Percentiles rank a stretch among this genome's conserved stretches.
phyloP scores from a whole-genome alignment of 495 filamentous ascomycete species.

The Penicillium herquei region DNA sequence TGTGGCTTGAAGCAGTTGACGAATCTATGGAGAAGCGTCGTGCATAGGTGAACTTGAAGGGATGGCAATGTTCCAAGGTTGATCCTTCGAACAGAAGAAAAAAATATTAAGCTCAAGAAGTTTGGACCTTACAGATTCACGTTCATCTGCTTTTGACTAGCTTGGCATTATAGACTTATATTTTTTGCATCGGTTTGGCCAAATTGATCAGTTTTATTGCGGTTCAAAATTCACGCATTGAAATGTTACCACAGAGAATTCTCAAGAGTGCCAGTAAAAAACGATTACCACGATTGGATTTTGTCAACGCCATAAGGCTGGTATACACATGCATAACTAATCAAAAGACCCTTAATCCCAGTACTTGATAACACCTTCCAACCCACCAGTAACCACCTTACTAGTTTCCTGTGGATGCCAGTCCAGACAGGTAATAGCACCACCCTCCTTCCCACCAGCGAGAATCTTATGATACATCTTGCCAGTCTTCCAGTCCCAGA shows the following conservation, averaged over 20 bases:
- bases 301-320: constrained; percentile 9
- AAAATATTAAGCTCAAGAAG: background rate
- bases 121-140: background rate
- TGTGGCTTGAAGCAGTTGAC: constrained; percentile 10
- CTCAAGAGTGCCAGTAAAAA: background rate
- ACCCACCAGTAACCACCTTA: constrained; percentile 86
- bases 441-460: constrained; percentile 60
- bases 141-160: background rate
- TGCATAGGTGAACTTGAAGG: background rate
- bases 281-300: background rate
- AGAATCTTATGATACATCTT: constrained; percentile 97
- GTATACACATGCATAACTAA: constrained; percentile 13
- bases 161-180: background rate
- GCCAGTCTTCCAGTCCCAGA: constrained; percentile 99
- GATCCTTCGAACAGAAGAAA: background rate
- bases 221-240: background rate
- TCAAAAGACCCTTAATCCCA: constrained; percentile 68
- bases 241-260: background rate
- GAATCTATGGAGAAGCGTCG: constrained; percentile 4
- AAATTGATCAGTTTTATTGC: background rate
- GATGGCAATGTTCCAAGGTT: background rate
- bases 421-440: constrained; percentile 74
- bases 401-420: constrained; percentile 97
- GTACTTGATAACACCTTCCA: constrained; percentile 86
- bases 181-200: background rate